A percentile compares a stretch with the other conserved stretches of the same genome.
phyloP scores from a whole-genome alignment of 192 early-diverging fungal genomes.

The Umbelopsis vinacea region DNA sequence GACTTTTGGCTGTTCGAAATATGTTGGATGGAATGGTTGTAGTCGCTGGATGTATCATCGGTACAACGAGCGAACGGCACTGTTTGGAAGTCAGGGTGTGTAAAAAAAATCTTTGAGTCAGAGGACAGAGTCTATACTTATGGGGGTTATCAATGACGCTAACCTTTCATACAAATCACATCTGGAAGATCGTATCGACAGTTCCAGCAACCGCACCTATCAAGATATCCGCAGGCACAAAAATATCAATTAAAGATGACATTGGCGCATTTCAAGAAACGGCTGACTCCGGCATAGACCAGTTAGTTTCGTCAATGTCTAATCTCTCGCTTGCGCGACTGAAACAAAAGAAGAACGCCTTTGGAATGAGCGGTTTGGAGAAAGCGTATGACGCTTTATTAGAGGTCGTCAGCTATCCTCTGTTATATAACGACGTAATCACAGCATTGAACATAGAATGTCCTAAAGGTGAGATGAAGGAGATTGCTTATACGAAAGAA shows the following conservation, averaged over 20 bases:
- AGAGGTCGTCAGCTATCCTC: slow-evolving; percentile 80
- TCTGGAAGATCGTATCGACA: slow-evolving; percentile 19
- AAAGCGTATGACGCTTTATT: slow-evolving; percentile 71
- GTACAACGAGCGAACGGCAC: neutral
- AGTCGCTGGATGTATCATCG: neutral
- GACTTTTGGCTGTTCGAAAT: neutral
- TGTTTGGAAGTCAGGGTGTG: neutral
- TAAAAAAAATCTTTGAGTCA: neutral
- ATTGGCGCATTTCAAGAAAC: neutral
- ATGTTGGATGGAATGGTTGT: slow-evolving; percentile 10
- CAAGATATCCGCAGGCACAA: slow-evolving; percentile 12
- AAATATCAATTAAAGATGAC: slow-evolving; percentile 8
- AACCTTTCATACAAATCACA: neutral
- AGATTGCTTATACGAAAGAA: neutral
- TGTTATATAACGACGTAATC: slow-evolving; percentile 67
- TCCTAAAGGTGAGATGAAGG: slow-evolving; percentile 61
- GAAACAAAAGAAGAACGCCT: neutral
- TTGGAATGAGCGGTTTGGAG: slow-evolving; percentile 68
- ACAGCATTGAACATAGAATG: slow-evolving; percentile 71
- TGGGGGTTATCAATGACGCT: neutral
- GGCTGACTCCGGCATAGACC: neutral
- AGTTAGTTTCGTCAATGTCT: slow-evolving; percentile 2
- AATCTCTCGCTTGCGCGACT: neutral
- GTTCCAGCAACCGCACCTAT: neutral
- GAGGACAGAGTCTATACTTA: no score